These are phyloP conservation scores for Rhodotorula paludigena DNA, from an alignment of 768 basidiomycete genomes.

Conservation along the genomic window DNA sequence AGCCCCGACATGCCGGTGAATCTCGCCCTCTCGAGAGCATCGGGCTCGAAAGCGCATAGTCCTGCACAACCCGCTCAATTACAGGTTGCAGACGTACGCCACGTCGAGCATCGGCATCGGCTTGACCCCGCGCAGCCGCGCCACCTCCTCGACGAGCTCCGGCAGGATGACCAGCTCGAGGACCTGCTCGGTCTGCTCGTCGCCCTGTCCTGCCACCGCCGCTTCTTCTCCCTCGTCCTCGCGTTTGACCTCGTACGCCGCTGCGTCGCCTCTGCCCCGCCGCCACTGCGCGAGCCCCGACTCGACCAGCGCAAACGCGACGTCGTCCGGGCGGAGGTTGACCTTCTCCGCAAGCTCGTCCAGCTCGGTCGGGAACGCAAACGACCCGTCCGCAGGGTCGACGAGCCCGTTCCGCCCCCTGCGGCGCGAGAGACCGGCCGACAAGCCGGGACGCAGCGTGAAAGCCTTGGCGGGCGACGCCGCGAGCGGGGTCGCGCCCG, in stretches of 20 bases:
- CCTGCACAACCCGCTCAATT: neutral
- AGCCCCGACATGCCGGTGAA: too few relatives aligned
- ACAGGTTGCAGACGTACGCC: conserved; percentile 14
- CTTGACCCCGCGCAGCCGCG: conserved; percentile 12
- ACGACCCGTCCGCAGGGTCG: conserved; percentile 9
- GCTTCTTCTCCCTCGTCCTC: neutral
- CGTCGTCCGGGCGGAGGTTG: conserved; percentile 75
- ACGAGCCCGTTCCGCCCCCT: neutral
- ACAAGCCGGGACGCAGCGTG: neutral
- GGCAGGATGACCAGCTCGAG: conserved; percentile 57
- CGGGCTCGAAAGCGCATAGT: too few relatives aligned
- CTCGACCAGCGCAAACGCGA: conserved; percentile 81
- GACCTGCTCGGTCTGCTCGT: conserved; percentile 47
- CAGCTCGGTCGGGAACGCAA: conserved; percentile 52
- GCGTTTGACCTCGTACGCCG: neutral
- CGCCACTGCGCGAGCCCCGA: conserved; percentile 61
- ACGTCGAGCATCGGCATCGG: conserved; percentile 27
- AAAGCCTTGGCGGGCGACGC: conserved; percentile 11
- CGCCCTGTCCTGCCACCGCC: conserved; percentile 20
- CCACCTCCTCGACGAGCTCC: conserved; percentile 62
- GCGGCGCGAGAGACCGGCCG: neutral
- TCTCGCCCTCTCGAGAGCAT: too few relatives aligned
- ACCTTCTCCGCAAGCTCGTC: conserved; percentile 71
- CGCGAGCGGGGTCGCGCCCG: conserved; percentile 4
- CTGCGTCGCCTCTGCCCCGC: neutral